These are phyloP conservation scores for Phaeoacremonium minimum DNA, from an alignment of 2,329 filamentous ascomycete genomes.

Conservation along the genomic window DNA sequence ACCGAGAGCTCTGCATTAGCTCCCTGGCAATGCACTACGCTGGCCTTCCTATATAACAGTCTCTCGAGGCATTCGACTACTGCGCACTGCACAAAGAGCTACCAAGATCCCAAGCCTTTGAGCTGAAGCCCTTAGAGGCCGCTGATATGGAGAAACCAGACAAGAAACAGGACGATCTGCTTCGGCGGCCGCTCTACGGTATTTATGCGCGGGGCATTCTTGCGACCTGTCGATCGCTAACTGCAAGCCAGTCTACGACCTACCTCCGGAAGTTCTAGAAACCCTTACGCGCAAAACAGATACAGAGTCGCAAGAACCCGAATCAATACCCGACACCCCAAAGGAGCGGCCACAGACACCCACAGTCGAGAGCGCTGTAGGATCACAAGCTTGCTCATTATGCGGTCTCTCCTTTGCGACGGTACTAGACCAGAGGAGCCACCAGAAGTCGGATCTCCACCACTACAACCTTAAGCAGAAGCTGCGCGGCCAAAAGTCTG, in stretches of 20 bases:
- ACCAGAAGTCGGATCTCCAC: constrained; percentile 87
- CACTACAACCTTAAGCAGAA: constrained; percentile 94
- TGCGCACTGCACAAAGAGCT: not conserved
- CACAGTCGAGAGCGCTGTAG: constrained; percentile 33
- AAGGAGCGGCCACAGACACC: constrained; percentile 15
- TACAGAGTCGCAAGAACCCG: constrained; percentile 25
- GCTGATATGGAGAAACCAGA: constrained; percentile 10
- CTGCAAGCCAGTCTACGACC: constrained; percentile 64
- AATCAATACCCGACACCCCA: constrained; percentile 16
- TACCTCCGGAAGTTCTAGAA: constrained; percentile 68
- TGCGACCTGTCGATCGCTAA: constrained; percentile 10
- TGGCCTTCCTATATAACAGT: no score
- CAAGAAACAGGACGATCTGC: constrained; percentile 38
- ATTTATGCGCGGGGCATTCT: constrained; percentile 7
- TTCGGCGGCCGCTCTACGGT: constrained; percentile 50
- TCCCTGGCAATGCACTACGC: no score
- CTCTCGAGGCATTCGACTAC: not conserved
- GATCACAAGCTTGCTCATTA: constrained; percentile 74
- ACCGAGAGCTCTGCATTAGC: no score
- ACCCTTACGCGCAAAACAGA: constrained; percentile 59
- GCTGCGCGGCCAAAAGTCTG: constrained; percentile 65
- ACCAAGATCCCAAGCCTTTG: not conserved
- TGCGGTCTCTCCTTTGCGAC: constrained; percentile 70
- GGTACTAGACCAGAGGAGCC: constrained; percentile 76
- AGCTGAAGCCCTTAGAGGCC: not conserved